Evolutionary conservation across 2,329 filamentous ascomycete genomes (phyloP), one percentile per base, ranked within the genome.

Genomic region (Beauveria scarabaeidicola): DNA sequence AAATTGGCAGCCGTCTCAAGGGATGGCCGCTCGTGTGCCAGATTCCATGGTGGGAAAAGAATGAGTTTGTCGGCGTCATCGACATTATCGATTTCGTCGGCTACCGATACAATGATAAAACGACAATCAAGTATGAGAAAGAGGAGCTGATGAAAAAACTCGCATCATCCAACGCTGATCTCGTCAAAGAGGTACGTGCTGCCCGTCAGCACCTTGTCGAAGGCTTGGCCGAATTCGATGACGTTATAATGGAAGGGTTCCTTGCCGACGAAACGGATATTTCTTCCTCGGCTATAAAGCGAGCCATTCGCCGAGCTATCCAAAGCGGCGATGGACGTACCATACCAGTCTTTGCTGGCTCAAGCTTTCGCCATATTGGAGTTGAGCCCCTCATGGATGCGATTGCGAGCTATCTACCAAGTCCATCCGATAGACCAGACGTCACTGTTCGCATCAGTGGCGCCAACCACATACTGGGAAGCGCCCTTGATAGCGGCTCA

Each of bases 21-120:
- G 89, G 87, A 1, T 96, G 89, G 87, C 94, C 94, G 3, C 85
- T 94, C 15, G 86, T 97, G 9, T 97, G 93, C 68, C 92, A 96
- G 68, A 92, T 97, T 63, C 94, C 94, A 0, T 96, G 92, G 91
- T 97, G 92, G 84, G 84, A 89, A 5, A 87, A 88, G 61, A 89
- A 91, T 8, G 81, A 83, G 6, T 88, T 97, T 66, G 83, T 86
- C 25, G 94, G 94, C 27, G 83, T 97, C 27, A 90, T 91, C 43
- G 93, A 99, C 75, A 85, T 89, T 43, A 80, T 97, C 58, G 83
- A 88, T 61, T 78, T 91, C 13, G 81, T 87, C 48, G 91, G 86
- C 4, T 81, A 96, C 61, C 79, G 84, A 61, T 97, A 93, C 86
- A 70, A 70, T 1, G 74, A 75, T 46, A 67, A 72, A 9, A 68